Conservation (phyloP, 2,329 filamentous ascomycete genomes). For the Penicillium sp. region DNA sequence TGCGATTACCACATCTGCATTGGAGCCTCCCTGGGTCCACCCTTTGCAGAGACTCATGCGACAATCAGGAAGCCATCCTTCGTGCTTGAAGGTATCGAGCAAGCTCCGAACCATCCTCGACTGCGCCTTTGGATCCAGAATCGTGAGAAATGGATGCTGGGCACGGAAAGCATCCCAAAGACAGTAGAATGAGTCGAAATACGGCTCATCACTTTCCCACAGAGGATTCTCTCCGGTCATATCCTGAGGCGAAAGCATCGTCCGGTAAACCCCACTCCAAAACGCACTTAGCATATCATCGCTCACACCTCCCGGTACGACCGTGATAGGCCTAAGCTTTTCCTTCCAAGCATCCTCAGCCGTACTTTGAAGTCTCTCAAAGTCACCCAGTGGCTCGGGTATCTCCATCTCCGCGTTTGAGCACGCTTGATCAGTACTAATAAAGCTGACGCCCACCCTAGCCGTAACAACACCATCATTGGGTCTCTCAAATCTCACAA, state of each 20-base stretch:
- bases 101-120: conserved; percentile 30
- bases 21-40: conserved; percentile 39
- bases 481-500: conserved; percentile 58
- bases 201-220: conserved; percentile 64
- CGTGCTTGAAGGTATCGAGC: conserved; percentile 31
- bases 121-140: conserved; percentile 28
- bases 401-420: conserved; percentile 66
- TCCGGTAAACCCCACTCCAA: conserved; percentile 68
- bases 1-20: conserved; percentile 66
- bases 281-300: conserved; percentile 57
- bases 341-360: conserved; percentile 58
- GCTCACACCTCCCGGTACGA: conserved; percentile 55
- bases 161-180: conserved; percentile 25
- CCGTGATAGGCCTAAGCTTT: conserved; percentile 58
- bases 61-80: conserved; percentile 34
- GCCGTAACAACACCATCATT: conserved; percentile 54
- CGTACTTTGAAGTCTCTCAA: conserved; percentile 44
- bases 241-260: conserved; percentile 68
- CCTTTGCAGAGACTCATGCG: conserved; percentile 35
- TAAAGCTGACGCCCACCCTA: conserved; percentile 66
- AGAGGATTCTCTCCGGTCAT: conserved; percentile 69
- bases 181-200: conserved; percentile 68
- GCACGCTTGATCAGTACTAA: conserved; percentile 65
- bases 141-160: conserved; percentile 28
- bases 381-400: conserved; percentile 46